Evolutionary conservation across 176 grass and related monocot species (phyloP), one percentile per base, ranked within the genome.

Genomic region (Zea luxurians): DNA sequence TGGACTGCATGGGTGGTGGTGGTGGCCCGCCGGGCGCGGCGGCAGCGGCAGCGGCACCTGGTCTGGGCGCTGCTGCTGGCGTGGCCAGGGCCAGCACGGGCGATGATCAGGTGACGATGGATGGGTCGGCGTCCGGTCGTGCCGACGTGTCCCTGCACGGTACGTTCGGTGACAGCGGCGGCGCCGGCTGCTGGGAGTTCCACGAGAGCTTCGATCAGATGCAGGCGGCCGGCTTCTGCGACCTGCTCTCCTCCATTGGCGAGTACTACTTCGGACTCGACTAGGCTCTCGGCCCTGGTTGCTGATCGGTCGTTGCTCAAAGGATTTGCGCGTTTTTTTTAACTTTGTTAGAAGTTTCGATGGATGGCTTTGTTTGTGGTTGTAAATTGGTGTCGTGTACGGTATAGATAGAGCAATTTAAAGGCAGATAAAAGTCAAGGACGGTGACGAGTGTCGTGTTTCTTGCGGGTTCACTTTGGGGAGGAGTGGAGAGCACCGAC

Each of bases 161-260:
- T 0, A 27, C 27, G 27, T 92, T 92, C 45, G 87, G 53, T 0
- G 91, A 83, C 71, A 27, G 9, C 42, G 80, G 27, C 27, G 27
- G 27, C 48, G 75, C 84, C 18, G 62, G 84, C 47, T 94, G 82
- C 73, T 88, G 87, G 66, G 91, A 86, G 49, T 82, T 91, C 0
- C 71, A 76, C 38, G 83, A 81, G 75, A 86, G 88, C 61, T 80
- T 85, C 61, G 76, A 81, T 47, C 83, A 96, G 53, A 79, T 88
- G 68, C 80, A 79, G 63, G 71, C 62, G 7, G 74, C 70, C 35
- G 79, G 73, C 0, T 94, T 92, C 42, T 92, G 80, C 74, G 87
- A 94, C 73, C 84, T 93, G 10, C 88, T 86, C 71, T 53, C 27
- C 27, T 27, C 84, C 52, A 77, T 89, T 61, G 71, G 35, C 79